Percentiles rank a stretch among this genome's conserved stretches.
Evolutionary conservation across 768 basidiomycete genomes (phyloP).

Genomic region (Leucogyrophana mollusca): DNA sequence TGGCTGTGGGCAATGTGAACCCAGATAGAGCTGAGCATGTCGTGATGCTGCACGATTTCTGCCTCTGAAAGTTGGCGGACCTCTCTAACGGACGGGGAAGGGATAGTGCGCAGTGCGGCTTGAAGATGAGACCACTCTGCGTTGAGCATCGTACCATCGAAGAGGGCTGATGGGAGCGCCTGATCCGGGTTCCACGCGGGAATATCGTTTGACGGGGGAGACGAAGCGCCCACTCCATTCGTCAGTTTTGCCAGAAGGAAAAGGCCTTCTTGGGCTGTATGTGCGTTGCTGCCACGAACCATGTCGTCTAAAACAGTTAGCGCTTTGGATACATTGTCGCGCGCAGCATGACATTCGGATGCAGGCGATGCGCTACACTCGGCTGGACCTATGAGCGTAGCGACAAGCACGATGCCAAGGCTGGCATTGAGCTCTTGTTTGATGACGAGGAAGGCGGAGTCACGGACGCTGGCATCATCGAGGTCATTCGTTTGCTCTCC

Average conservation of each 20-base stretch:
- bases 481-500: conserved; percentile 17
- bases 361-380: not conserved
- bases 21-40: conserved; percentile 39
- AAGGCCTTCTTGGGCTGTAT: conserved; percentile 31
- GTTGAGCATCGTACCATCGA: conserved; percentile 45
- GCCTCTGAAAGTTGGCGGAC: conserved; percentile 35
- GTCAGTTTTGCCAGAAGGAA: conserved; percentile 37
- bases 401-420: conserved; percentile 41
- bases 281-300: conserved; percentile 23
- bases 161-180: conserved; percentile 33
- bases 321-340: conserved; percentile 29
- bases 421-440: conserved; percentile 46
- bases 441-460: conserved; percentile 41
- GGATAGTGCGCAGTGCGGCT: conserved; percentile 24
- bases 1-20: conserved; percentile 19
- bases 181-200: conserved; percentile 15
- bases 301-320: conserved; percentile 39
- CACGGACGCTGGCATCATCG: conserved; percentile 24
- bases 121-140: conserved; percentile 23
- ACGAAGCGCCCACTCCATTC: conserved; percentile 24
- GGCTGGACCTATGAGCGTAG: conserved; percentile 33
- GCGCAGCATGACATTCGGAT: conserved; percentile 8
- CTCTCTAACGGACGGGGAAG: conserved; percentile 16
- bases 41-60: conserved; percentile 41
- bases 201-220: conserved; percentile 1